These are phyloP conservation scores for Lipomyces orientalis DNA, from an alignment of 805 yeast species.

Conservation along the genomic window DNA sequence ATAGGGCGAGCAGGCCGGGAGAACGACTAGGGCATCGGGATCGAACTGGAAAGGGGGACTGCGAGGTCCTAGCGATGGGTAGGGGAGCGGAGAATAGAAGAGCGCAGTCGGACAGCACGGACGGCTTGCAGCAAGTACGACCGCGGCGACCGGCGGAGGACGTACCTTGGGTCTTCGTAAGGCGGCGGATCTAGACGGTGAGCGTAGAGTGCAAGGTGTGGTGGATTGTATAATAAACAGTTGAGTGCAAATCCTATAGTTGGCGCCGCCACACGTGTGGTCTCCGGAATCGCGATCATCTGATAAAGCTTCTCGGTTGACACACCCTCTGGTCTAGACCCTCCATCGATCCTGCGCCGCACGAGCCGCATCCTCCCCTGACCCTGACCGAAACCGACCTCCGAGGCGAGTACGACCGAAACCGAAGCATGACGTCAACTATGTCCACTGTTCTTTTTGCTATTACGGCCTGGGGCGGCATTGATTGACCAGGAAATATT, in stretches of 20 bases:
- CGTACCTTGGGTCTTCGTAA: not conserved
- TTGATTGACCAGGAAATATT: not conserved
- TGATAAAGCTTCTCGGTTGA: slow-evolving; percentile 18
- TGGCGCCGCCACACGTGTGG: not conserved
- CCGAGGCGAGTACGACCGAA: too few species aligned
- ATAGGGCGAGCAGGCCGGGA: slow-evolving; percentile 1
- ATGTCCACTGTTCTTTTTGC: not conserved
- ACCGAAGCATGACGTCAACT: not conserved
- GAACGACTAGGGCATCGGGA: not conserved
- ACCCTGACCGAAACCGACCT: not conserved
- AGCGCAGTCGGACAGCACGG: not conserved
- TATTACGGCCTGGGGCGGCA: too few species aligned
- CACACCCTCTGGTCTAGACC: slow-evolving; percentile 9
- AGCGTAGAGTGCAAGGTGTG: not conserved
- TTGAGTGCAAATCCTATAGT: not conserved
- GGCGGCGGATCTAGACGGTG: slow-evolving; percentile 3
- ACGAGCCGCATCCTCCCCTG: not conserved
- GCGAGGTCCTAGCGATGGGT: not conserved
- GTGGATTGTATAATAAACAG: not conserved
- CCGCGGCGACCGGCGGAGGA: not conserved
- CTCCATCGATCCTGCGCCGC: not conserved
- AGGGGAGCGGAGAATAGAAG: not conserved
- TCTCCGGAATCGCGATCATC: slow-evolving; percentile 27
- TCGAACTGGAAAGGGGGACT: not conserved
- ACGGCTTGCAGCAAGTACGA: not conserved